These are phyloP conservation scores for Meyerozyma athensensis DNA, from an alignment of 1,139 yeast species.

Conservation along the genomic window DNA sequence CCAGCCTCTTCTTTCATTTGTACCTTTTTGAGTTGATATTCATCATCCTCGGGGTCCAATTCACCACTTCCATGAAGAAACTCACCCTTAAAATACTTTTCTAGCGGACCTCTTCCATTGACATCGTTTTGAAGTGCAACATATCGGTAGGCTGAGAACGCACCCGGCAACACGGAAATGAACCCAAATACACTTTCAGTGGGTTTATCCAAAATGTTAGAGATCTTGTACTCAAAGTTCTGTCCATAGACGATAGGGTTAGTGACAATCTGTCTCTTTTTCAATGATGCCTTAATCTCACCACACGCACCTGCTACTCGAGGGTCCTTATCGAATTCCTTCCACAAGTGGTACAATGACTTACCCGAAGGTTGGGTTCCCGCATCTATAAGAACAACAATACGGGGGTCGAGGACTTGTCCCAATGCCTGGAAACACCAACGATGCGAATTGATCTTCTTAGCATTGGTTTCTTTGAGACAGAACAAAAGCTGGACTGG, in stretches of 20 bases:
- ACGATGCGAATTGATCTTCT: slow-evolving; percentile 46
- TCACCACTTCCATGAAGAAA: slow-evolving; percentile 44
- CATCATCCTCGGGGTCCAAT: slow-evolving; percentile 44
- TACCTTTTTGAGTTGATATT: slow-evolving; percentile 35
- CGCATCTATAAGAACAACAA: slow-evolving; percentile 42
- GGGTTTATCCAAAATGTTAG: slow-evolving; percentile 44
- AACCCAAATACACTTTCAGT: slow-evolving; percentile 45
- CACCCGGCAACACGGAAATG: slow-evolving; percentile 45
- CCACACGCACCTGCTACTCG: slow-evolving; percentile 51
- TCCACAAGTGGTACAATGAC: slow-evolving; percentile 45
- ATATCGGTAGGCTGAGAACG: slow-evolving; percentile 41
- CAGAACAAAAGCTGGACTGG: slow-evolving; percentile 47
- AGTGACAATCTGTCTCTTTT: slow-evolving; percentile 36
- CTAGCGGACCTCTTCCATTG: slow-evolving; percentile 43
- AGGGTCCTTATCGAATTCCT: slow-evolving; percentile 44
- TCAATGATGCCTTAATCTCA: slow-evolving; percentile 42
- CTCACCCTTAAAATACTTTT: slow-evolving; percentile 47
- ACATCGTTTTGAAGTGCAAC: slow-evolving; percentile 40
- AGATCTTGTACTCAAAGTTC: slow-evolving; percentile 44
- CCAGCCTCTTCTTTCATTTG: slow-evolving; percentile 44
- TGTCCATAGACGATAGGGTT: slow-evolving; percentile 47
- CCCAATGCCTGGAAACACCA: slow-evolving; percentile 51
- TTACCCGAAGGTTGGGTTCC: slow-evolving; percentile 48
- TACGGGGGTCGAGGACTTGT: slow-evolving; percentile 39
- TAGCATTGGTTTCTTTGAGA: slow-evolving; percentile 44